Percentiles rank a stretch among this genome's conserved stretches.
Evolutionary conservation across 2,329 filamentous ascomycete genomes (phyloP).

Genomic region (Aspergillus aculeatinus): DNA sequence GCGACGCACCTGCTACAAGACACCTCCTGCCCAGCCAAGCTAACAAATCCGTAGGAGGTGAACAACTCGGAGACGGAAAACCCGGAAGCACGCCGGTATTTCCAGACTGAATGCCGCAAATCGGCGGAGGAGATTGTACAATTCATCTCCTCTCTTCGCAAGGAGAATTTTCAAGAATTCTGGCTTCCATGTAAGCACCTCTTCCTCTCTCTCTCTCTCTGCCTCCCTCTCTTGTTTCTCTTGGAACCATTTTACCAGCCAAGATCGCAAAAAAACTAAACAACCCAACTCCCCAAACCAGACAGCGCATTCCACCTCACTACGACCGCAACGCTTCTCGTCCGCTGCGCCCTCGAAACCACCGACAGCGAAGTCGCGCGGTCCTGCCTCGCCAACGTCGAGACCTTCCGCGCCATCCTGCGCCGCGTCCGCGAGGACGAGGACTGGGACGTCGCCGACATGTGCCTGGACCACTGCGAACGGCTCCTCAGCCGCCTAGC

Average conservation of each 20-base stretch:
- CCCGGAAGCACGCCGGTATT: slow-evolving; percentile 50
- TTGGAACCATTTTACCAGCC: background rate
- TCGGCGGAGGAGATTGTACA: slow-evolving; percentile 50
- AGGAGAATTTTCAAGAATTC: slow-evolving; percentile 52
- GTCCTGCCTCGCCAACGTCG: slow-evolving; percentile 48
- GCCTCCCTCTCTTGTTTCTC: too few species aligned
- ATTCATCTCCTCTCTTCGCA: slow-evolving; percentile 49
- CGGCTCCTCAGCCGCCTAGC: slow-evolving; percentile 43
- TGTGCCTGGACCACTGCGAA: slow-evolving; percentile 53
- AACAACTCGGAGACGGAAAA: slow-evolving; percentile 45
- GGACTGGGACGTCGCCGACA: slow-evolving; percentile 57
- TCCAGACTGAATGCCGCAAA: slow-evolving; percentile 47
- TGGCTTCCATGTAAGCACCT: slow-evolving; percentile 48
- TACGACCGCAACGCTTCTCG: slow-evolving; percentile 53
- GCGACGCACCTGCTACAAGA: slow-evolving; percentile 9
- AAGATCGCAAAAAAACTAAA: too few species aligned
- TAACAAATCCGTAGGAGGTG: slow-evolving; percentile 38
- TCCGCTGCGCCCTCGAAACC: slow-evolving; percentile 54
- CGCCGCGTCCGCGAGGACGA: slow-evolving; percentile 50
- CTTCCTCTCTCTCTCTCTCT: too few species aligned
- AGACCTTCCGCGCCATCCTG: slow-evolving; percentile 50
- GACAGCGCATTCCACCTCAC: slow-evolving; percentile 55
- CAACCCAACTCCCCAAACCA: slow-evolving; percentile 11
- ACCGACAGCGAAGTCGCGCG: slow-evolving; percentile 47
- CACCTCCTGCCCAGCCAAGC: too few species aligned